These are phyloP conservation scores for Tolypocladium capitatum DNA, from an alignment of 2,329 filamentous ascomycete genomes.

Conservation along the genomic window DNA sequence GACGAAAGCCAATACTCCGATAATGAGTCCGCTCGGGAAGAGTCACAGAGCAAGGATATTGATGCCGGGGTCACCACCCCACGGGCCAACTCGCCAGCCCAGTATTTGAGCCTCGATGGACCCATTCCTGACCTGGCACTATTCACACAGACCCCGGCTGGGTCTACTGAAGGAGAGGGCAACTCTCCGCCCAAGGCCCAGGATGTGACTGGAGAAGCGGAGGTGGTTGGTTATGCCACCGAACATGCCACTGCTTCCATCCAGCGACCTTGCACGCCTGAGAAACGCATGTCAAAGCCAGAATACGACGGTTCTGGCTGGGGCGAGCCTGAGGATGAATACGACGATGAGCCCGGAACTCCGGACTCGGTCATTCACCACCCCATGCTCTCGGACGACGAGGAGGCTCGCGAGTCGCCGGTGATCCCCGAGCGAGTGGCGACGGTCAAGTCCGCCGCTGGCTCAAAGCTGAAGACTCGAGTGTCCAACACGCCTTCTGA, in stretches of 20 bases:
- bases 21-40: conserved; percentile 9
- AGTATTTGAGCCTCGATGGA: conserved; percentile 2
- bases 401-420: conserved; percentile 38
- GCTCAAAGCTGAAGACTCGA: conserved; percentile 77
- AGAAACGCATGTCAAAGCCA: conserved; percentile 38
- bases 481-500: conserved; percentile 81
- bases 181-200: neutral
- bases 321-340: conserved; percentile 40
- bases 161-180: neutral
- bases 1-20: conserved; percentile 24
- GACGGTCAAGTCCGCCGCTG: conserved; percentile 73
- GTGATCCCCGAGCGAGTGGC: conserved; percentile 69
- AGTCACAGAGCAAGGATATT: conserved; percentile 8
- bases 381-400: conserved; percentile 37
- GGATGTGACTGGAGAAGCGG: conserved; percentile 2
- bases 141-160: neutral
- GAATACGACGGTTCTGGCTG: conserved; percentile 52
- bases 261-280: conserved; percentile 36
- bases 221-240: conserved; percentile 10
- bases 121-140: conserved; percentile 23
- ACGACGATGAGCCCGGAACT: conserved; percentile 52
- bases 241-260: conserved; percentile 21
- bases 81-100: conserved; percentile 23
- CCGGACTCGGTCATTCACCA: conserved; percentile 87
- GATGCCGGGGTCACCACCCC: conserved; percentile 39